Evolutionary conservation across 1,139 yeast species (phyloP).

Genomic region (Candida neerlandica): DNA sequence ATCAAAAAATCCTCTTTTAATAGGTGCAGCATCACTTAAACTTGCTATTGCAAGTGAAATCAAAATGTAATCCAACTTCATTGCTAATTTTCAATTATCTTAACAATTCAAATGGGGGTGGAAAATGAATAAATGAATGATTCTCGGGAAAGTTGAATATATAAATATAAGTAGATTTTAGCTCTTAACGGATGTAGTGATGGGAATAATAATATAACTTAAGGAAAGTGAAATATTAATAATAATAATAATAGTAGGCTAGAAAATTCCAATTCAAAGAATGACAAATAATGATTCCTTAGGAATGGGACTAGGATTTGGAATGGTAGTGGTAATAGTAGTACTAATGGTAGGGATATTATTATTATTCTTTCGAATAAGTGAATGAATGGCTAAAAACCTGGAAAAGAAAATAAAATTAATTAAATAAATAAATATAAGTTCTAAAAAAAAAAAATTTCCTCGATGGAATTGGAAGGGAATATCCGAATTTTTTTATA

Average conservation of each 20-base stretch:
- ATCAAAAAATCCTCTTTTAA: constrained; percentile 19
- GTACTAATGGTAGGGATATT: background rate
- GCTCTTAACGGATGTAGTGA: background rate
- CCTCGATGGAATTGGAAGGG: background rate
- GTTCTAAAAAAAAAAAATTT: background rate
- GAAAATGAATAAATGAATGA: constrained; percentile 1
- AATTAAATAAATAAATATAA: background rate
- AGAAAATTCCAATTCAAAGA: background rate
- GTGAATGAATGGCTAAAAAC: background rate
- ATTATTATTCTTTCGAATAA: background rate
- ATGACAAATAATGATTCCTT: background rate
- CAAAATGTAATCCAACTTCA: constrained; percentile 13
- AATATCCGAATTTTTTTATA: constrained; percentile 2
- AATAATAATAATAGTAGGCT: background rate
- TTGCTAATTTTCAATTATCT: background rate
- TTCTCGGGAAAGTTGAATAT: background rate
- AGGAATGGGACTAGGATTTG: too few relatives aligned
- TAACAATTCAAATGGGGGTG: too few relatives aligned
- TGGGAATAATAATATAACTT: background rate
- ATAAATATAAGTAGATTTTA: background rate
- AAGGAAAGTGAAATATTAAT: constrained; percentile 1
- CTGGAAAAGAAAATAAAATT: background rate
- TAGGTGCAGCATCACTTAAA: constrained; percentile 18
- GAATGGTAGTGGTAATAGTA: too few relatives aligned
- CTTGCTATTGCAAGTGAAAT: constrained; percentile 14